Evolutionary conservation across 768 basidiomycete genomes (phyloP).

Genomic region (Coprinellus aureogranulatus): DNA sequence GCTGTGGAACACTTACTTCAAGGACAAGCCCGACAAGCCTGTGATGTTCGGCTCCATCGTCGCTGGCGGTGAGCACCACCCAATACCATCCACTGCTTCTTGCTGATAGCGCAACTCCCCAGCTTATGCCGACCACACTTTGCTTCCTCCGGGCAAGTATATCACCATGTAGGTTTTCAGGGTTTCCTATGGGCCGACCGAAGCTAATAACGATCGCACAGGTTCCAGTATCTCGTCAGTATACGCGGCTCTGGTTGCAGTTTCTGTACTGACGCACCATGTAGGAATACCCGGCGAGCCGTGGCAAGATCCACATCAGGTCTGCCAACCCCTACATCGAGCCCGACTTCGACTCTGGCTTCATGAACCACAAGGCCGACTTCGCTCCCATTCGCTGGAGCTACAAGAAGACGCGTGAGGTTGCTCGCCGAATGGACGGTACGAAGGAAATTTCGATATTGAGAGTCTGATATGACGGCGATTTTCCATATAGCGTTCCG

Average conservation of each 20-base stretch:
- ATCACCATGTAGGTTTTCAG: constrained; percentile 51
- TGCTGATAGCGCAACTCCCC: not conserved
- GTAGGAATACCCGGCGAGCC: constrained; percentile 71
- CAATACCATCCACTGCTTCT: not conserved
- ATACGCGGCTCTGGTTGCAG: not conserved
- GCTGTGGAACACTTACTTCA: constrained; percentile 70
- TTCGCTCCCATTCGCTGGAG: constrained; percentile 75
- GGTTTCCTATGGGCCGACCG: not conserved
- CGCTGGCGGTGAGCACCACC: constrained; percentile 44
- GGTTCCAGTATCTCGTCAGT: constrained; percentile 64
- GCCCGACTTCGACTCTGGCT: constrained; percentile 69
- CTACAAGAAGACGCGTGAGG: constrained; percentile 73
- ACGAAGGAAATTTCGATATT: constrained; percentile 11
- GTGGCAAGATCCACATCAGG: constrained; percentile 70
- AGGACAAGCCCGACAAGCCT: constrained; percentile 78
- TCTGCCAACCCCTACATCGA: constrained; percentile 60
- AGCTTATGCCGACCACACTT: constrained; percentile 69
- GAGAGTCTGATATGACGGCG: not conserved
- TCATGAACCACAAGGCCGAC: constrained; percentile 78
- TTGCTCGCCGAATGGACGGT: constrained; percentile 72
- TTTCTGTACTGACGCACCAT: not conserved
- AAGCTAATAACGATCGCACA: constrained; percentile 8
- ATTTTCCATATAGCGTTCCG: constrained; percentile 49
- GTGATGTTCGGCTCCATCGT: constrained; percentile 49
- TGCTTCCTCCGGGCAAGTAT: constrained; percentile 70